These are phyloP conservation scores for Trypanosoma boissoni DNA, from an alignment of 208 protist genomes.

Conservation along the genomic window DNA sequence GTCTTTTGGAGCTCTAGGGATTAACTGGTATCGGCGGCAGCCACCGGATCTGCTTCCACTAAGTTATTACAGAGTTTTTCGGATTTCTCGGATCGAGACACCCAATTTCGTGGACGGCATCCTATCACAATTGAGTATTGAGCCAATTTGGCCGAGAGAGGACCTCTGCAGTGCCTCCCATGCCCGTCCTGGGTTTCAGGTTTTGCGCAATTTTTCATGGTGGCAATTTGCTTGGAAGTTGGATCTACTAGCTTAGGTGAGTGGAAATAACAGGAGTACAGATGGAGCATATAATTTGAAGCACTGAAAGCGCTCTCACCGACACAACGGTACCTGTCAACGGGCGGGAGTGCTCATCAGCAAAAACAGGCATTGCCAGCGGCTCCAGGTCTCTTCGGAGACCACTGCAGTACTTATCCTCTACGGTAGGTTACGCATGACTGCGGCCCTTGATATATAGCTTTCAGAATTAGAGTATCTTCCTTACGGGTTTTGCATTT, in stretches of 20 bases:
- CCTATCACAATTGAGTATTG: not conserved
- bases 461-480: not conserved
- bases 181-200: not conserved
- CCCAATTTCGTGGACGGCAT: slow-evolving; percentile 1
- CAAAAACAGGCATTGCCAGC: not conserved
- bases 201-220: not conserved
- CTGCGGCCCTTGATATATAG: not conserved
- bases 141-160: not conserved
- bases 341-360: not conserved
- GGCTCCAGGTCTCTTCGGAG: not conserved
- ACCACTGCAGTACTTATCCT: not conserved
- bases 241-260: not conserved
- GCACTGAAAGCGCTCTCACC: not conserved
- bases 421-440: not conserved
- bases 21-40: not conserved
- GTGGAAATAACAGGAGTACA: not conserved
- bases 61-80: not conserved
- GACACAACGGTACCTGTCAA: not conserved
- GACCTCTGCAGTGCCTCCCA: not conserved
- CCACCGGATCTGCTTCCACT: slow-evolving; percentile 2
- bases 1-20: not conserved
- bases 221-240: not conserved
- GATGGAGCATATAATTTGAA: not conserved
- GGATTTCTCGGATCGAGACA: not conserved
- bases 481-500: not conserved